Percentiles rank a stretch among this genome's conserved stretches.
Conservation (phyloP, 345 rosid genomes). For the Gynandropsis gynandra region DNA sequence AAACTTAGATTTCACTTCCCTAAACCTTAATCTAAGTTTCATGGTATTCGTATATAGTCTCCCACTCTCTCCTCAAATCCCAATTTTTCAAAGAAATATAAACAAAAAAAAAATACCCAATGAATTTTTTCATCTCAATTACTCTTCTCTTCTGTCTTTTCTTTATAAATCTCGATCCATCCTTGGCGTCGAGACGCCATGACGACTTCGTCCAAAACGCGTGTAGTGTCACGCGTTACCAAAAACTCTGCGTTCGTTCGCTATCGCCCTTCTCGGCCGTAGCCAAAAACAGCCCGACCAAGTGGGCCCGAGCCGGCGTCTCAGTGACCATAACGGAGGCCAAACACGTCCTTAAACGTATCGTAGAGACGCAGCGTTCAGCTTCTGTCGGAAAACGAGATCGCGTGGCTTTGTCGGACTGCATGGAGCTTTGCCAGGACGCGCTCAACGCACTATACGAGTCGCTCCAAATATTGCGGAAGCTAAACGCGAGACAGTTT, state of each 20-base stretch:
- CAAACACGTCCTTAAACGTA: constrained; percentile 40
- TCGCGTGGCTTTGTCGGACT: constrained; percentile 51
- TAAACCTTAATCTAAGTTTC: too few species aligned
- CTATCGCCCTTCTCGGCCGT: constrained; percentile 49
- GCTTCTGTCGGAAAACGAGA: constrained; percentile 34
- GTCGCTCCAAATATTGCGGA: constrained; percentile 50
- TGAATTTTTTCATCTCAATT: constrained; percentile 18
- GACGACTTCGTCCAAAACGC: constrained; percentile 50
- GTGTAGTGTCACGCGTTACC: constrained; percentile 67
- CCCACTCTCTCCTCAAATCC: constrained; percentile 4
- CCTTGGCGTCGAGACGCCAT: constrained; percentile 10
- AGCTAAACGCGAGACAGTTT: constrained; percentile 38
- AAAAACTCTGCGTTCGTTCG: constrained; percentile 47
- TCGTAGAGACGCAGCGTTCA: constrained; percentile 20
- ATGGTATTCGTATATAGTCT: background rate
- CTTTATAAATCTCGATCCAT: constrained; percentile 14
- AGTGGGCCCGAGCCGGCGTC: constrained; percentile 83
- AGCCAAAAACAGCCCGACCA: constrained; percentile 58
- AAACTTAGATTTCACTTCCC: too few species aligned
- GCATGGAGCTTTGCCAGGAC: constrained; percentile 50
- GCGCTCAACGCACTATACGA: constrained; percentile 55
- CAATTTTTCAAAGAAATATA: background rate
- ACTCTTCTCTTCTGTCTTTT: constrained; percentile 27
- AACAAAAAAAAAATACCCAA: background rate
- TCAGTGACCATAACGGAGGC: constrained; percentile 59